These are phyloP conservation scores for Hanseniaspora osmophila DNA, from an alignment of 805 yeast species.

Conservation along the genomic window DNA sequence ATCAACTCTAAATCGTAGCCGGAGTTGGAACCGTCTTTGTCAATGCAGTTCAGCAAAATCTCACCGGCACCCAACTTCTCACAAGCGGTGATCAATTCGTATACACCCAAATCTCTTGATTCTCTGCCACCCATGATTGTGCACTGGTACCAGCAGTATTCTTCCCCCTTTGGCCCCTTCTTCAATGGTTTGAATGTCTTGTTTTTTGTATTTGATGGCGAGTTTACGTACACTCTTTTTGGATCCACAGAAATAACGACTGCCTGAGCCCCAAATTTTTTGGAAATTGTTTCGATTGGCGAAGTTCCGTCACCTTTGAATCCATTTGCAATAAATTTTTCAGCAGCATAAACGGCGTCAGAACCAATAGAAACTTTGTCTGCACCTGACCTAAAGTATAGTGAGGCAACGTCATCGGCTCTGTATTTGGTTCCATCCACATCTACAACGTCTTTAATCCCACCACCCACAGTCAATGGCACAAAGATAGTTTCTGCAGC, in stretches of 20 bases:
- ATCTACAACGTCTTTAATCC: slow-evolving; percentile 80
- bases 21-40: slow-evolving; percentile 90
- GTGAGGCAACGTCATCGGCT: slow-evolving; percentile 79
- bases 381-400: slow-evolving; percentile 93
- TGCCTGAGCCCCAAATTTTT: slow-evolving; percentile 90
- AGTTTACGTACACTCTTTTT: slow-evolving; percentile 61
- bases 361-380: slow-evolving; percentile 97
- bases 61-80: slow-evolving; percentile 96
- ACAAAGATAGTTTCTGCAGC: slow-evolving; percentile 90
- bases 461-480: slow-evolving; percentile 97
- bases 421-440: slow-evolving; percentile 69
- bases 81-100: slow-evolving; percentile 76
- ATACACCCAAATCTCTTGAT: slow-evolving; percentile 77
- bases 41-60: slow-evolving; percentile 82
- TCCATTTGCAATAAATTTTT: slow-evolving; percentile 51
- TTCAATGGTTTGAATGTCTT: slow-evolving; percentile 49
- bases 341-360: slow-evolving; percentile 90
- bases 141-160: slow-evolving; percentile 85
- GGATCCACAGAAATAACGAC: slow-evolving; percentile 98
- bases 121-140: slow-evolving; percentile 96
- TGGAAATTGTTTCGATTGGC: slow-evolving; percentile 87
- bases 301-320: slow-evolving; percentile 52
- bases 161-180: slow-evolving; percentile 82
- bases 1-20: slow-evolving; percentile 87
- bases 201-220: slow-evolving; percentile 37